A percentile compares a stretch with the other conserved stretches of the same genome.
phyloP scores from a whole-genome alignment of 2,329 filamentous ascomycete species.

The Neofusicoccum laricinum region DNA sequence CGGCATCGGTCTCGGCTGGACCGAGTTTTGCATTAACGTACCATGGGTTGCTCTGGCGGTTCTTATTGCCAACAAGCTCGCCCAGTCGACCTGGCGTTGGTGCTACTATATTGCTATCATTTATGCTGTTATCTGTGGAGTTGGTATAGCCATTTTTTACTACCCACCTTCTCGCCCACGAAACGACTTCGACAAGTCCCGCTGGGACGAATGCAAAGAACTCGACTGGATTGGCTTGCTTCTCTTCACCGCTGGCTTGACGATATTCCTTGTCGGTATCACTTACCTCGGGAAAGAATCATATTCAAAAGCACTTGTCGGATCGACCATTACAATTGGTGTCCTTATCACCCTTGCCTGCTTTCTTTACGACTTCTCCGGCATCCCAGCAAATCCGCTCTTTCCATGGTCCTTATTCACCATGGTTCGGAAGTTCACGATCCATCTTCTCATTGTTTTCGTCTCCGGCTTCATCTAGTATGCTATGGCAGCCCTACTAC shows the following conservation, averaged over 20 bases:
- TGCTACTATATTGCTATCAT: constrained; percentile 43
- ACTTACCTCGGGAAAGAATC: constrained; percentile 41
- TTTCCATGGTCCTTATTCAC: constrained; percentile 29
- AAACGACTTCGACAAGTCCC: constrained; percentile 23
- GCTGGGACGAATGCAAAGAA: constrained; percentile 28
- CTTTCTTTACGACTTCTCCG: constrained; percentile 22
- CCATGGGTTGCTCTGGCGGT: constrained; percentile 39
- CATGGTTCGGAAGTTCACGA: constrained; percentile 26
- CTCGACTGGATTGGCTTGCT: constrained; percentile 49
- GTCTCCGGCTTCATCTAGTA: constrained; percentile 31
- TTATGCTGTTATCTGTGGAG: constrained; percentile 37
- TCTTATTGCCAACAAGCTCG: constrained; percentile 40
- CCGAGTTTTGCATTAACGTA: constrained; percentile 21
- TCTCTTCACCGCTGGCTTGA: constrained; percentile 45
- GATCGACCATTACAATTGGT: constrained; percentile 25
- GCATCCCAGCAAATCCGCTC: constrained; percentile 22
- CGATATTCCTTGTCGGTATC: constrained; percentile 47
- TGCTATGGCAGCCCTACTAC: constrained; percentile 22
- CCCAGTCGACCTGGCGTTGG: constrained; percentile 38
- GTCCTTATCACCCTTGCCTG: constrained; percentile 21
- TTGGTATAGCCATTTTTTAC: constrained; percentile 46
- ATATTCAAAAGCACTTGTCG: constrained; percentile 27
- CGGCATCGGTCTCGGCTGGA: constrained; percentile 27
- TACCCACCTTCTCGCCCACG: constrained; percentile 47
- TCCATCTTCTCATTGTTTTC: constrained; percentile 27